Evolutionary conservation across 441 rosid genomes (phyloP).

Genomic region (Brassica hybrid): DNA sequence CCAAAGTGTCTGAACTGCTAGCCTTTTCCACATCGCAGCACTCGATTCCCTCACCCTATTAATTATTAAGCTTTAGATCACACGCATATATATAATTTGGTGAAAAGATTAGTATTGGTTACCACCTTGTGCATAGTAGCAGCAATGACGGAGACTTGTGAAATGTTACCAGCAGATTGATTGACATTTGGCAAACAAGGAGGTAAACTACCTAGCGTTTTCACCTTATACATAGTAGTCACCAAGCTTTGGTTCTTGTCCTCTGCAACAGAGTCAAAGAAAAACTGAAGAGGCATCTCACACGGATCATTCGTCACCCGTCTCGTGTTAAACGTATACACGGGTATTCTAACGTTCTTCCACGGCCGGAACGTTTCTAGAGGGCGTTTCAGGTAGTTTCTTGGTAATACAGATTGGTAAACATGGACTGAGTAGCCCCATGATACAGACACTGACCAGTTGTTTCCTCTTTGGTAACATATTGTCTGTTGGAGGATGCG

Average conservation of each 20-base stretch:
- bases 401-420: constrained; percentile 59
- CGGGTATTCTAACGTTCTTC: constrained; percentile 38
- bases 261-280: constrained; percentile 53
- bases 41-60: constrained; percentile 59
- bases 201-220: constrained; percentile 35
- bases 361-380: constrained; percentile 63
- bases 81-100: not conserved
- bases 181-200: constrained; percentile 52
- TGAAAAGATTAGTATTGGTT: not conserved
- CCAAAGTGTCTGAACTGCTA: constrained; percentile 30
- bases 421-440: constrained; percentile 76
- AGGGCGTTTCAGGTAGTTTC: constrained; percentile 55
- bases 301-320: constrained; percentile 48
- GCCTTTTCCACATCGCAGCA: constrained; percentile 54
- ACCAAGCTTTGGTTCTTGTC: constrained; percentile 41
- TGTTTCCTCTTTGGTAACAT: constrained; percentile 56
- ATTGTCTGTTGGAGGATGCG: constrained; percentile 68
- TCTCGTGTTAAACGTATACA: constrained; percentile 57
- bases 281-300: constrained; percentile 64
- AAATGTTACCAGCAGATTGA: constrained; percentile 54
- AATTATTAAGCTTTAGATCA: not conserved
- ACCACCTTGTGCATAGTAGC: constrained; percentile 49
- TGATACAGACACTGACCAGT: constrained; percentile 68
- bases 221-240: constrained; percentile 45
- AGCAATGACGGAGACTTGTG: constrained; percentile 49